These are phyloP conservation scores for Calocera cornea DNA, from an alignment of 768 basidiomycete species.

Conservation along the genomic window DNA sequence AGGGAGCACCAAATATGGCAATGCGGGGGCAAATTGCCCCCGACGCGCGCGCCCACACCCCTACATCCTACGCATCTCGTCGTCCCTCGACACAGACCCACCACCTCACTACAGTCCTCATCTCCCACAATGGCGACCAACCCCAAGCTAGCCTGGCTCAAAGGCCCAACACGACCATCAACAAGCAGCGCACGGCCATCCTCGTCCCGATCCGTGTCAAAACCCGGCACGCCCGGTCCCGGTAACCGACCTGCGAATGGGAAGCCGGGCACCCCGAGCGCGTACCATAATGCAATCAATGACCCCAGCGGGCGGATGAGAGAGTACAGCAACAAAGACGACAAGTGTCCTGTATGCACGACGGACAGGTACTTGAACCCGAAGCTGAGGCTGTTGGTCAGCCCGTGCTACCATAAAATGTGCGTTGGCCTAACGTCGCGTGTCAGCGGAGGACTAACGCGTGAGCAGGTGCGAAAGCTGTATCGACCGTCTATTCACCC, in stretches of 20 bases:
- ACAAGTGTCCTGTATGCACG: slow-evolving; percentile 94
- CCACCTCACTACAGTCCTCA: not conserved
- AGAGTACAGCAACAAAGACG: slow-evolving; percentile 42
- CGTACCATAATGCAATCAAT: not conserved
- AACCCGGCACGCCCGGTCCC: not conserved
- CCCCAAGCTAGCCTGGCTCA: not conserved
- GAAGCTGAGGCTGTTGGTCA: slow-evolving; percentile 82
- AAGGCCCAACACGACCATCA: not conserved
- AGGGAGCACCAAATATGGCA: no score
- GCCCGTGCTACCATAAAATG: slow-evolving; percentile 99
- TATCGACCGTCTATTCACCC: slow-evolving; percentile 88
- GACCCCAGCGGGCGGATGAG: slow-evolving; percentile 1
- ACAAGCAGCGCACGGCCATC: not conserved
- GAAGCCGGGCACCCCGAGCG: not conserved
- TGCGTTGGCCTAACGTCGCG: slow-evolving; percentile 22
- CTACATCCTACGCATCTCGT: no score
- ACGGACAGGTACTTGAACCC: slow-evolving; percentile 93
- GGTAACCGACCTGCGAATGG: not conserved
- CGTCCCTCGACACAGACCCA: no score
- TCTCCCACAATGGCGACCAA: not conserved
- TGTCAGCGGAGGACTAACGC: not conserved
- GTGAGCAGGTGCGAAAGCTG: slow-evolving; percentile 91
- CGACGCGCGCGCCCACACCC: no score
- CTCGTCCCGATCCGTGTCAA: not conserved
- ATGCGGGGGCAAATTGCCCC: no score